Evolutionary conservation across 2,329 filamentous ascomycete species (phyloP), one percentile per base, ranked within the genome.

Genomic region (Thielaviopsis musarum): DNA sequence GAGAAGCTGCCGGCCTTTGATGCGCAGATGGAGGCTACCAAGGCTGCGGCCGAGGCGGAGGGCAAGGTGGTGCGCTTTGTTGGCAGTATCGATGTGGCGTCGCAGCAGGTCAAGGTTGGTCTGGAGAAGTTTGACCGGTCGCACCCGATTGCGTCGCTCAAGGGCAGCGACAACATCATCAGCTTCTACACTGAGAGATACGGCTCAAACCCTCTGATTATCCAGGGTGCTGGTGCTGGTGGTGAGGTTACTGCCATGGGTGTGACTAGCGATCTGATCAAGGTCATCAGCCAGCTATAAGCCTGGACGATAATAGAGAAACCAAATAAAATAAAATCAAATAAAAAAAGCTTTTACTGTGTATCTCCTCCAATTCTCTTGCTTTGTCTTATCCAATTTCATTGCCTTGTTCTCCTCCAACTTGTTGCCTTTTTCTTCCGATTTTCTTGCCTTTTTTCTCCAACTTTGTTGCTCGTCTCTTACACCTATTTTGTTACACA

Each of bases 111-210:
- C 70, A 94, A 91, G 76, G 93, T 98, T 61, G 91, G 93, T 2
- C 74, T 98, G 64, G 85, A 96, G 77, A 88, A 86, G 73, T 91
- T 90, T 66, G 90, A 95, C 65, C 82, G 82, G 66, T 87, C 86
- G 62, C 89, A 94, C 69, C 88, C 93, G 13, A 96, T 98, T 73
- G 93, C 93, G 15, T 86, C 87, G 54, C 78, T 98, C 61, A 95
- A 95, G 79, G 93, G 93, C 41, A 97, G 91, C 71, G 93, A 97
- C 70, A 98, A 98, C 76, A 95, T 98, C 70, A 95, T 98, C 69
- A 95, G 85, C 76, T 96, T 98, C 77, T 95, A 96, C 74, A 98
- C 93, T 5, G 87, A 94, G 77, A 81, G 93, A 67, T 98, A 98
- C 69, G 90, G 90, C 61, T 80, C 77, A 69, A 94, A 91, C 72